phyloP scores from a whole-genome alignment of 139 green algal genomes.

The Chlamydomonas applanata region DNA sequence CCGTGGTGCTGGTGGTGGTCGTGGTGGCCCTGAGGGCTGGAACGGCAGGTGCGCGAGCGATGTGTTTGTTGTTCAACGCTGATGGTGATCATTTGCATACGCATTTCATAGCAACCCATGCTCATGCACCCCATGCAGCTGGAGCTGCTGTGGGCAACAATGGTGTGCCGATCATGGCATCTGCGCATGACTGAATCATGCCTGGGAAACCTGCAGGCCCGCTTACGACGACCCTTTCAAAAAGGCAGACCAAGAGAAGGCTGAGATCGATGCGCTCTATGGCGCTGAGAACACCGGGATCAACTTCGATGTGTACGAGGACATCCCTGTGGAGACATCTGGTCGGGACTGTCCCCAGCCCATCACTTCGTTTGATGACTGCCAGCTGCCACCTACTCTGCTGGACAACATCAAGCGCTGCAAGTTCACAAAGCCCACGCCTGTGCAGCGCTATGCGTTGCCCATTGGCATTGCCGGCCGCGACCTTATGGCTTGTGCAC shows the following conservation, averaged over 20 bases:
- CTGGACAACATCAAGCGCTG: conserved; percentile 89
- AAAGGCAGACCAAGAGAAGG: conserved; percentile 52
- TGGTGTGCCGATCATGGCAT: too few relatives aligned
- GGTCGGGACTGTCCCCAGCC: conserved; percentile 79
- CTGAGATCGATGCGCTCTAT: conserved; percentile 54
- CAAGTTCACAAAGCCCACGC: conserved; percentile 97
- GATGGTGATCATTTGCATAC: too few relatives aligned
- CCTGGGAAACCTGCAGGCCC: not conserved
- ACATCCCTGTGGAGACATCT: conserved; percentile 95
- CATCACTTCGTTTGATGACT: conserved; percentile 85
- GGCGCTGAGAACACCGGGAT: conserved; percentile 92
- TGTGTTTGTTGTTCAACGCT: too few relatives aligned
- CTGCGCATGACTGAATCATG: too few relatives aligned
- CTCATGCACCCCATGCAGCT: too few relatives aligned
- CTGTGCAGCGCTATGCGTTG: conserved; percentile 96
- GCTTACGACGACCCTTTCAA: conserved; percentile 52
- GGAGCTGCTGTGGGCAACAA: too few relatives aligned
- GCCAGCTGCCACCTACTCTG: conserved; percentile 74
- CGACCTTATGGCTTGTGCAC: conserved; percentile 96
- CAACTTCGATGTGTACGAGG: conserved; percentile 97
- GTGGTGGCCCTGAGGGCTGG: too few relatives aligned
- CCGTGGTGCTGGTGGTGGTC: too few relatives aligned
- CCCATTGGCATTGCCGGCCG: conserved; percentile 90
- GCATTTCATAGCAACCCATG: too few relatives aligned
- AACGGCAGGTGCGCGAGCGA: too few relatives aligned